Percentiles rank a stretch among this genome's conserved stretches.
These are phyloP conservation scores for Phytophthora vignae DNA, from an alignment of 352 stramenopile species.

Conservation along the genomic window DNA sequence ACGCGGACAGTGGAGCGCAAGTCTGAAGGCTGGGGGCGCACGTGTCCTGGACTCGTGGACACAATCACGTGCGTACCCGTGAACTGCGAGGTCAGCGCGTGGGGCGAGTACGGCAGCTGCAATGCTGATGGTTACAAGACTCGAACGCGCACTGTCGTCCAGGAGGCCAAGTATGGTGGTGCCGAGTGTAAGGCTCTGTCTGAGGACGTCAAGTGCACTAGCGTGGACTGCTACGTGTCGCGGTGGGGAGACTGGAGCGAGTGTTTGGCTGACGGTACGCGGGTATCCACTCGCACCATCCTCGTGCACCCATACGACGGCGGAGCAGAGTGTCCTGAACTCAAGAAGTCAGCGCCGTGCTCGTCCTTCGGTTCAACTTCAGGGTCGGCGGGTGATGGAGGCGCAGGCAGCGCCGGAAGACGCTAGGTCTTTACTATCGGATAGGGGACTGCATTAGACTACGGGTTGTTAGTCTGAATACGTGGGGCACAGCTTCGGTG, in stretches of 20 bases:
- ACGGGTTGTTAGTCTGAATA: neutral
- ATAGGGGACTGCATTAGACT: neutral
- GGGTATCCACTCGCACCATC: conserved; percentile 45
- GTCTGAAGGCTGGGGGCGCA: conserved; percentile 22
- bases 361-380: conserved; percentile 17
- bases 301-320: conserved; percentile 44
- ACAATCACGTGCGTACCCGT: conserved; percentile 28
- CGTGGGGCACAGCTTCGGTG: neutral
- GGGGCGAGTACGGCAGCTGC: conserved; percentile 36
- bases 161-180: conserved; percentile 33
- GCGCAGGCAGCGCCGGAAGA: neutral
- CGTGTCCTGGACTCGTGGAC: conserved; percentile 38
- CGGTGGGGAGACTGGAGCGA: conserved; percentile 41
- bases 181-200: conserved; percentile 24
- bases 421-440: neutral
- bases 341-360: conserved; percentile 24
- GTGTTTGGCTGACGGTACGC: conserved; percentile 32
- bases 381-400: conserved; percentile 6
- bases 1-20: conserved; percentile 30
- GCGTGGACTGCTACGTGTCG: conserved; percentile 45
- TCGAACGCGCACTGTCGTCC: conserved; percentile 28
- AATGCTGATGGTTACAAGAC: conserved; percentile 39
- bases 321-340: conserved; percentile 47
- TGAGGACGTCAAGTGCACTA: conserved; percentile 36
- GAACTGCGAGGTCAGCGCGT: conserved; percentile 36